These are phyloP conservation scores for Termitomyces sp. DNA, from an alignment of 768 basidiomycete species.

Conservation along the genomic window DNA sequence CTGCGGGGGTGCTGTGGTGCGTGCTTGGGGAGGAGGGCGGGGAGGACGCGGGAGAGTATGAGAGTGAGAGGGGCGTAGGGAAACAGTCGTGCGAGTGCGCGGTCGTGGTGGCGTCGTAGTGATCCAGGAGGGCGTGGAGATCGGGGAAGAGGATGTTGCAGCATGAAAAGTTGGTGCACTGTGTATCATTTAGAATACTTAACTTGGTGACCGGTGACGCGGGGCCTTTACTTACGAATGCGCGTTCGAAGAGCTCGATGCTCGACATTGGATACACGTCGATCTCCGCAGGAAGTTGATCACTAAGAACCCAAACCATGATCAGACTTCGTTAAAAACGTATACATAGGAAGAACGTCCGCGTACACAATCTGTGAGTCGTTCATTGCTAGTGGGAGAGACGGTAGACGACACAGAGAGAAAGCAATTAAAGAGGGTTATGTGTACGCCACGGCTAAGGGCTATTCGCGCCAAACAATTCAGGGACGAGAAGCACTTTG, in stretches of 20 bases:
- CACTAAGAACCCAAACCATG: not conserved
- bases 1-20: not conserved
- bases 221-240: conserved; percentile 11
- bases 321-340: not conserved
- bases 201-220: not conserved
- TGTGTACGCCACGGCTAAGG: conserved; percentile 9
- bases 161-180: conserved; percentile 36
- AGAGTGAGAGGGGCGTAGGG: not conserved
- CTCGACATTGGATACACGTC: conserved; percentile 7
- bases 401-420: not conserved
- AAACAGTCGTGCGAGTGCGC: not conserved
- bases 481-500: conserved; percentile 8
- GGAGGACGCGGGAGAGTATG: not conserved
- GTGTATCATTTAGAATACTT: not conserved
- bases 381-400: not conserved
- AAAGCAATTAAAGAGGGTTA: conserved; percentile 2
- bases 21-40: not conserved
- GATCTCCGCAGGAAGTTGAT: conserved; percentile 1
- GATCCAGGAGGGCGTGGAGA: conserved; percentile 42
- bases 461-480: conserved; percentile 6
- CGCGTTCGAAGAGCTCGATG: conserved; percentile 13
- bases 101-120: conserved; percentile 25
- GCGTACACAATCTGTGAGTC: conserved; percentile 6
- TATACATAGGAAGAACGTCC: no score
- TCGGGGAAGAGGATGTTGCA: conserved; percentile 36